Evolutionary conservation across 257 asterid species (phyloP), one percentile per base, ranked within the genome.

Genomic region (Primulina tabacum): DNA sequence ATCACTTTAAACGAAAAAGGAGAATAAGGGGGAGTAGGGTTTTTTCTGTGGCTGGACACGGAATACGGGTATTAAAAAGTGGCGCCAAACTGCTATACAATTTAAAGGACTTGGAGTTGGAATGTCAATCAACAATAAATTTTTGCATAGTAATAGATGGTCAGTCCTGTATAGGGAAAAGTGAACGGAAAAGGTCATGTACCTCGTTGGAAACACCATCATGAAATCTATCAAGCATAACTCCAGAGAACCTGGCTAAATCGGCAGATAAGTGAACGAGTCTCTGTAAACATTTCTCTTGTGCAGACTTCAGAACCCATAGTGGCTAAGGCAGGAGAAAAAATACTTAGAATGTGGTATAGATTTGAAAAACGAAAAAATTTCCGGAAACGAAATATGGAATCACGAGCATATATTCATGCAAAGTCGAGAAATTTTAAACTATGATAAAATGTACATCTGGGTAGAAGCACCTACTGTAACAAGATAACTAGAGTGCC

Each of bases 251-350:
- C 86, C 97, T 82, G 65, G 97, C 97, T 84, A 90, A 82, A 83
- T 93, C 99, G 53, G 90, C 82, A 47, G 99, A 93, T 71, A 90
- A 77, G 77, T 85, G 95, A 73, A 90, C 91, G 62, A 93, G 92
- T 82, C 96, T 86, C 79, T 89, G 99, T 68, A 74, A 72, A 68
- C 79, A 67, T 67, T 86, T 90, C 84, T 89, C 97, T 81, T 82
- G 91, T 56, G 83, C 85, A 33, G 92, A 86, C 84, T 90, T 93
- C 75, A 93, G 76, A 78, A 93, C 88, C 99, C 97, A 93, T 14
- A 85, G 78, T 43, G 99, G 97, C 99, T 93, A 87, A 55, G 52
- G 71, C 64, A 77, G 18, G 17, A 14, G 18, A 40, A 33, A 37
- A 2, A 52, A 6, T 47, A 57, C 16, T 73, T 34, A 33, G 75